Percentiles rank a stretch among this genome's conserved stretches.
These are phyloP conservation scores for Dactylellina sp. DNA, from an alignment of 2,329 filamentous ascomycete genomes.

Conservation along the genomic window DNA sequence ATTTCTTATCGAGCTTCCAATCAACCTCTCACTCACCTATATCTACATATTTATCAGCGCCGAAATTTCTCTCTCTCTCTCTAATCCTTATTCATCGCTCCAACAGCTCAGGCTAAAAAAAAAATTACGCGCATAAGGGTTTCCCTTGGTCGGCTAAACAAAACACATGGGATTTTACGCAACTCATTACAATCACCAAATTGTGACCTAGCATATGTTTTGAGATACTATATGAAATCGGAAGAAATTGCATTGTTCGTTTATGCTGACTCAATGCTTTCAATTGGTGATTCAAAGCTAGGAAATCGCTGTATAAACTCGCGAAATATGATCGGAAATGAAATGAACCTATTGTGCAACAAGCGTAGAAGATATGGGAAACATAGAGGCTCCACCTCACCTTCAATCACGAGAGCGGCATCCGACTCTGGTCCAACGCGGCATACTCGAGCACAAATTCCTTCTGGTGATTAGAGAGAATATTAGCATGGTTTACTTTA, in stretches of 20 bases:
- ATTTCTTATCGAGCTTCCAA: too few species aligned
- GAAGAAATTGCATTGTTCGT: not conserved
- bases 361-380: not conserved
- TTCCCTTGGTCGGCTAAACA: too few species aligned
- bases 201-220: too few species aligned
- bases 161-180: too few species aligned
- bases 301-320: not conserved
- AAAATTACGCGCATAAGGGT: too few species aligned
- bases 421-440: slow-evolving; percentile 64
- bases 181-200: too few species aligned
- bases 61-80: too few species aligned
- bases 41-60: too few species aligned
- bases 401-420: slow-evolving; percentile 38
- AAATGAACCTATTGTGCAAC: not conserved
- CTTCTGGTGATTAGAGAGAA: slow-evolving; percentile 62
- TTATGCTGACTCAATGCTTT: not conserved
- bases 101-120: too few species aligned
- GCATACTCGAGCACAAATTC: slow-evolving; percentile 69
- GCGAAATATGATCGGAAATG: not conserved
- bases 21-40: too few species aligned
- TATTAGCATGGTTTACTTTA: slow-evolving; percentile 43
- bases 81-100: too few species aligned
- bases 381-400: not conserved
- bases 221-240: too few species aligned
- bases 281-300: not conserved